Evolutionary conservation across 768 basidiomycete genomes (phyloP).

Genomic region (Lactarius indigo): DNA sequence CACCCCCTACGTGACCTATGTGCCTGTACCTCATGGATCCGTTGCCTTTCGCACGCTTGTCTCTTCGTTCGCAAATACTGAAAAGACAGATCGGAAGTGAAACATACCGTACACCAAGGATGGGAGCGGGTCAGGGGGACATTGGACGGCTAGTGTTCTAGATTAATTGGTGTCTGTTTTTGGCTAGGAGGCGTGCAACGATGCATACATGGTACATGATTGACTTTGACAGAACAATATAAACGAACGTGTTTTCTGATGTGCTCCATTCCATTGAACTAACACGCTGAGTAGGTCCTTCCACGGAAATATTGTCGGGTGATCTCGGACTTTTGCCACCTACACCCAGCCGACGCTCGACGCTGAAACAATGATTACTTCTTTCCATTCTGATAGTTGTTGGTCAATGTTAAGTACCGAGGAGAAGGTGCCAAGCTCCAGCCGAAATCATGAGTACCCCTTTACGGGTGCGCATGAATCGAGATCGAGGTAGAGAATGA

Average conservation of each 20-base stretch:
- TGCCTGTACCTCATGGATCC: not conserved
- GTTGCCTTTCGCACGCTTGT: not conserved
- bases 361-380: not conserved
- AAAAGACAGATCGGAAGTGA: not conserved
- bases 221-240: slow-evolving; percentile 1
- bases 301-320: slow-evolving; percentile 8
- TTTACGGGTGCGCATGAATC: not conserved
- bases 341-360: not conserved
- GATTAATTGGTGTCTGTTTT: not conserved
- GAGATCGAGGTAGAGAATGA: not conserved
- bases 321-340: slow-evolving; percentile 18
- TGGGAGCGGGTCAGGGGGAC: not conserved
- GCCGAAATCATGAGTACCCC: not conserved
- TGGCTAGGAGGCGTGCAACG: not conserved
- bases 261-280: not conserved
- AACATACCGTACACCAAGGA: not conserved
- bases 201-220: not conserved
- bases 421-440: not conserved
- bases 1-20: not conserved
- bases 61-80: not conserved
- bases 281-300: not conserved
- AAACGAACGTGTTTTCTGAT: not conserved
- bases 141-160: not conserved
- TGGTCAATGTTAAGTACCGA: not conserved
- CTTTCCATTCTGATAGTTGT: not conserved